phyloP scores from a whole-genome alignment of 495 filamentous ascomycete genomes.

The Delitschia confertaspora region DNA sequence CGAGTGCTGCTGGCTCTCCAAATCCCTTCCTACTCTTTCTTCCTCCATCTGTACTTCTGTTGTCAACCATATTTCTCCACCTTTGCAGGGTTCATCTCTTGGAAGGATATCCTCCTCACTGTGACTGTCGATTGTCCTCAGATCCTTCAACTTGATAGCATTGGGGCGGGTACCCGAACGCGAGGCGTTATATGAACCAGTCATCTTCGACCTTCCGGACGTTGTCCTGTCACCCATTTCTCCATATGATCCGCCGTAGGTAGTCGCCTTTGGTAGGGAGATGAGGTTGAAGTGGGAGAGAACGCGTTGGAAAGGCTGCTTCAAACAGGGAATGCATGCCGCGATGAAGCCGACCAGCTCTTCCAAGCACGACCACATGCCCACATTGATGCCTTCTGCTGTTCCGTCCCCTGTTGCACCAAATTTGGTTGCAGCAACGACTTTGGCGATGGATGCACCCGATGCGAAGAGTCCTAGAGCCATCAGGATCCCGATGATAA shows the following conservation, averaged over 20 bases:
- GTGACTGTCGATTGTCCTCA: slow-evolving; percentile 4
- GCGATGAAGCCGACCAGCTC: slow-evolving; percentile 8
- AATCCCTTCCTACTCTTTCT: too few species aligned
- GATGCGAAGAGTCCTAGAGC: slow-evolving; percentile 32
- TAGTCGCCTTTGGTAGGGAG: neutral
- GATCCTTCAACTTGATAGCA: slow-evolving; percentile 8
- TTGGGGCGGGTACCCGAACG: too few species aligned
- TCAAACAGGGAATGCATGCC: slow-evolving; percentile 10
- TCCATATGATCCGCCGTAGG: slow-evolving; percentile 6
- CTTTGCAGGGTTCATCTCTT: neutral
- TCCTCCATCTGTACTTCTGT: slow-evolving; percentile 8
- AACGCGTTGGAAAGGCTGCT: slow-evolving; percentile 7
- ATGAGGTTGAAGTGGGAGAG: slow-evolving; percentile 9
- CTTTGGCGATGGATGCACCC: slow-evolving; percentile 30
- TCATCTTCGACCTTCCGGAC: neutral
- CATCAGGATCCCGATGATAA: slow-evolving; percentile 34
- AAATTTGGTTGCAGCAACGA: neutral
- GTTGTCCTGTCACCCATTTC: slow-evolving; percentile 7
- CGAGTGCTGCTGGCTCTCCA: too few species aligned
- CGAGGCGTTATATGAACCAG: neutral
- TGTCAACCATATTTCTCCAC: slow-evolving; percentile 14
- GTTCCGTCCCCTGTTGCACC: slow-evolving; percentile 1
- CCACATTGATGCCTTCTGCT: slow-evolving; percentile 6
- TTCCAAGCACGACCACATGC: slow-evolving; percentile 14
- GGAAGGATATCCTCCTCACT: slow-evolving; percentile 11